These are phyloP conservation scores for Cyamopsis tetragonoloba DNA, from an alignment of 306 rosid genomes.

Conservation along the genomic window DNA sequence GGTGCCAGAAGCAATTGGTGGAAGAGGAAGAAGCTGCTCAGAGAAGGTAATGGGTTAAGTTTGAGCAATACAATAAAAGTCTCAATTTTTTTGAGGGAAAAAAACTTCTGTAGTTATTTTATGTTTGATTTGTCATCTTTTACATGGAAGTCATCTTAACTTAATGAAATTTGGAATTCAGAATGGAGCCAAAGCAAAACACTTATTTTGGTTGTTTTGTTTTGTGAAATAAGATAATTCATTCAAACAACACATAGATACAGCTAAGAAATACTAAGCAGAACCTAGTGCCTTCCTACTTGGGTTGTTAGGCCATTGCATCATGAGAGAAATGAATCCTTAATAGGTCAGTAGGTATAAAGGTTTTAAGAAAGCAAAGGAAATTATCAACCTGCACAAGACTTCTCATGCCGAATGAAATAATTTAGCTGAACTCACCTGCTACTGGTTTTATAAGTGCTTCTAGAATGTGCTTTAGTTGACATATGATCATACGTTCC, in stretches of 20 bases:
- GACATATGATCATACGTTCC: not conserved
- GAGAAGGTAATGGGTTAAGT: slow-evolving; percentile 50
- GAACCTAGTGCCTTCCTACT: not conserved
- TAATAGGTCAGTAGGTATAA: not conserved
- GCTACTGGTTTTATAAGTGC: slow-evolving; percentile 15
- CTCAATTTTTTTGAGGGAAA: not conserved
- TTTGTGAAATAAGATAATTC: not conserved
- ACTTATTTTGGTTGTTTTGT: not conserved
- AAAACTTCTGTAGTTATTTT: not conserved
- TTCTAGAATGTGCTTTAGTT: slow-evolving; percentile 3
- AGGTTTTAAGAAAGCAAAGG: slow-evolving; percentile 16
- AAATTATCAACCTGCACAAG: slow-evolving; percentile 1
- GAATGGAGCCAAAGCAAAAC: not conserved
- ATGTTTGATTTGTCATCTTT: not conserved
- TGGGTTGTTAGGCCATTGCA: slow-evolving; percentile 3
- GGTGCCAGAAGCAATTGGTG: slow-evolving; percentile 74
- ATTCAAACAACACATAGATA: not conserved
- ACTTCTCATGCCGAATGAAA: not conserved
- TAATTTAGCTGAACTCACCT: not conserved
- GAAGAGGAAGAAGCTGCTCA: slow-evolving; percentile 93
- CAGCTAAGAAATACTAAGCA: slow-evolving; percentile 1
- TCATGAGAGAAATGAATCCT: not conserved
- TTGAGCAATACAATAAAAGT: slow-evolving; percentile 6
- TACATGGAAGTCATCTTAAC: not conserved
- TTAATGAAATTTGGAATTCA: slow-evolving; percentile 6